Evolutionary conservation across 192 early-diverging fungal genomes (phyloP).

Genomic region (Fimicolochytrium jonesii): DNA sequence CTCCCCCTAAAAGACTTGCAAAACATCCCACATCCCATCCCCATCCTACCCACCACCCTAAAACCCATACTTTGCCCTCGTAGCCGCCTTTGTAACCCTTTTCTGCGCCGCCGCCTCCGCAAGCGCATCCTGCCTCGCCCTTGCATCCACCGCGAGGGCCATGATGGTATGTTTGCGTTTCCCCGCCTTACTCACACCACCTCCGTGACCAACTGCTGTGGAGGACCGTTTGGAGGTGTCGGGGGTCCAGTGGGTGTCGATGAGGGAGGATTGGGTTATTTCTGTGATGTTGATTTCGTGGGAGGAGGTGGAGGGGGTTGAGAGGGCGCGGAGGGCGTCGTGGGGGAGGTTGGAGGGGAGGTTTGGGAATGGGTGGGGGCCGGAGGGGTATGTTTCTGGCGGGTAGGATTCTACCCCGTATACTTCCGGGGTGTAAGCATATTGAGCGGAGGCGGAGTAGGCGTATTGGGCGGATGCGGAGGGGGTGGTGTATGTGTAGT

Average conservation of each 20-base stretch:
- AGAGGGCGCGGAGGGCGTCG: too few relatives aligned
- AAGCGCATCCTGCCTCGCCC: neutral
- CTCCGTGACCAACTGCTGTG: neutral
- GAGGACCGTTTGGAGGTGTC: neutral
- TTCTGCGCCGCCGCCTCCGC: constrained; percentile 4
- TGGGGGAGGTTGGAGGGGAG: too few relatives aligned
- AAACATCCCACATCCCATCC: too few relatives aligned
- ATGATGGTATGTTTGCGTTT: constrained; percentile 30
- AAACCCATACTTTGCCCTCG: constrained; percentile 30
- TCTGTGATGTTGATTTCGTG: constrained; percentile 9
- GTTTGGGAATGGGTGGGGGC: too few relatives aligned
- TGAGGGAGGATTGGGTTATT: constrained; percentile 4
- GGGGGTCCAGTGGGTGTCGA: neutral
- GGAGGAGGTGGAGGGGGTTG: too few relatives aligned
- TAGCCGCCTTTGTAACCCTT: neutral
- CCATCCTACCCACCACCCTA: too few relatives aligned
- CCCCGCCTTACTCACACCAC: neutral
- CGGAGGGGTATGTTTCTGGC: too few relatives aligned
- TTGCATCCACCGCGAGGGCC: constrained; percentile 22
- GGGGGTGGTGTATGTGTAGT: neutral
- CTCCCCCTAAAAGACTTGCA: too few relatives aligned
- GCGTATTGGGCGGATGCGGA: constrained; percentile 4
- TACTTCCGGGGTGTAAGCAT: constrained; percentile 13
- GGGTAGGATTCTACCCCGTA: too few relatives aligned
- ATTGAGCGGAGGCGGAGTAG: constrained; percentile 1